These are phyloP conservation scores for Rhododendron griersonianum DNA, from an alignment of 148 eudicot species.

Conservation along the genomic window DNA sequence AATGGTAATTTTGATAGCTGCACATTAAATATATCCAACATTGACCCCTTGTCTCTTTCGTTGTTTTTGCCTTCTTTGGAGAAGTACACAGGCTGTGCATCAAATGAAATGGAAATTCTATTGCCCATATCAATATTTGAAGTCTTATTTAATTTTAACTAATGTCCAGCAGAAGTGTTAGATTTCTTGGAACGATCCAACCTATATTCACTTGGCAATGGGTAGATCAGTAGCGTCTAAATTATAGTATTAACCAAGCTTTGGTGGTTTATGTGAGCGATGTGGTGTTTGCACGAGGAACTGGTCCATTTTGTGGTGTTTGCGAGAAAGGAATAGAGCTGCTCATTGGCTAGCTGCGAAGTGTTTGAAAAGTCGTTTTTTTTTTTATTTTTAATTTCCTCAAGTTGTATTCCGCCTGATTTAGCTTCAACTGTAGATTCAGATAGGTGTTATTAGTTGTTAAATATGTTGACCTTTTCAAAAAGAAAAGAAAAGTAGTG, in stretches of 20 bases:
- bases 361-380: no score
- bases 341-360: no score
- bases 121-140: not conserved
- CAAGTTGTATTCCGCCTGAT: no score
- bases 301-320: no score
- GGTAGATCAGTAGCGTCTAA: no score
- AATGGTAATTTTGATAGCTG: not conserved
- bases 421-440: not conserved
- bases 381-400: no score
- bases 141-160: not conserved
- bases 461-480: not conserved
- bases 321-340: no score
- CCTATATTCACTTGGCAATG: not conserved
- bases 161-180: not conserved
- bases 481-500: no score
- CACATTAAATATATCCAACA: not conserved
- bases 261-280: no score
- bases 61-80: constrained; percentile 2
- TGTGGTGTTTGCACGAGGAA: no score
- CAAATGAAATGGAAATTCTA: not conserved
- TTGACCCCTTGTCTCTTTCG: not conserved
- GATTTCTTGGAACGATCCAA: not conserved
- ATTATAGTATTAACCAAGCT: no score
- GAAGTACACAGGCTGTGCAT: not conserved
- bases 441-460: not conserved